Percentiles rank a stretch among this genome's conserved stretches.
Conservation (phyloP, 1,284 basidiomycete genomes). For the Heterobasidion parviporum region DNA sequence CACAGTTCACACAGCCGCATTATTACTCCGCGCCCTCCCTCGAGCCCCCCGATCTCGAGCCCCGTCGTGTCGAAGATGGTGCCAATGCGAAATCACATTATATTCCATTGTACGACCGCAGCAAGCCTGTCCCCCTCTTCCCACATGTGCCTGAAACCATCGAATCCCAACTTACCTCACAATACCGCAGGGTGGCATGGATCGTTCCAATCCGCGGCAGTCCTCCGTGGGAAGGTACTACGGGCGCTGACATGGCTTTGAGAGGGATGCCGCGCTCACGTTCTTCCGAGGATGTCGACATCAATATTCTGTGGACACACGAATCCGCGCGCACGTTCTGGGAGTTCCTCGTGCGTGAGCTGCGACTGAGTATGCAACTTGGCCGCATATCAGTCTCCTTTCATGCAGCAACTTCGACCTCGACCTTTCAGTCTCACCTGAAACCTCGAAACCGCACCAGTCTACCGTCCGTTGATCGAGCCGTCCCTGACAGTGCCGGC, state of each 20-base stretch:
- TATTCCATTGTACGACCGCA: background rate
- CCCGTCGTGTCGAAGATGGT: too few relatives aligned
- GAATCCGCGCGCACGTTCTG: background rate
- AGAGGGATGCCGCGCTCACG: background rate
- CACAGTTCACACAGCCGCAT: background rate
- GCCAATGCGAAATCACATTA: background rate
- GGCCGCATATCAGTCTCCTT: background rate
- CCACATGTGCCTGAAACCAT: background rate
- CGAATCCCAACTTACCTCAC: background rate
- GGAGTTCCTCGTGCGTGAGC: background rate
- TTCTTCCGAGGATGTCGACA: background rate
- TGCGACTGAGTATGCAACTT: background rate
- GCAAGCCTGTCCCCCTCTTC: background rate
- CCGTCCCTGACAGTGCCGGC: background rate
- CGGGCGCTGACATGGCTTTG: background rate
- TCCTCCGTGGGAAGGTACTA: background rate
- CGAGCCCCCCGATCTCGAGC: background rate
- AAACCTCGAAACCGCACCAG: background rate
- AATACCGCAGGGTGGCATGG: background rate
- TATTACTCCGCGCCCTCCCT: background rate
- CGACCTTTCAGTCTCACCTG: background rate
- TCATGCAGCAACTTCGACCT: background rate
- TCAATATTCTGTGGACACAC: background rate
- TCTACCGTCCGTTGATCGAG: background rate
- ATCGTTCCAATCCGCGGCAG: background rate